These are phyloP conservation scores for Phyllostachys edulis DNA, from an alignment of 176 grass and related monocot genomes.

Conservation along the genomic window DNA sequence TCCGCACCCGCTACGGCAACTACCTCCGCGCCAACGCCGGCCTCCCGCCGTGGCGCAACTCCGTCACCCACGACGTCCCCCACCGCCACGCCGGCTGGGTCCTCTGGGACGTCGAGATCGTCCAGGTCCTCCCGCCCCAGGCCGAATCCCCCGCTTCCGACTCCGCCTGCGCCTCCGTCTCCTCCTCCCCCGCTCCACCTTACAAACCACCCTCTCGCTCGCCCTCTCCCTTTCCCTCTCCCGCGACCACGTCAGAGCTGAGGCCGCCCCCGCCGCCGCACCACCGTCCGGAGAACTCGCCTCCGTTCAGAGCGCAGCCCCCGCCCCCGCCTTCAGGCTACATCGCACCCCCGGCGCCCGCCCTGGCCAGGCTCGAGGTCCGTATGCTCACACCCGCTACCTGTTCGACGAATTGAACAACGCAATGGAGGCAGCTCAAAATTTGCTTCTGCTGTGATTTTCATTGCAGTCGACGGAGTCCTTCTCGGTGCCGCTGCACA, in stretches of 20 bases:
- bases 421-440: background rate
- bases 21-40: slow-evolving; percentile 71
- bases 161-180: background rate
- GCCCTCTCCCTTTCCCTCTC: slow-evolving; percentile 11
- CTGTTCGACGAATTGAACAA: background rate
- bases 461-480: slow-evolving; percentile 53
- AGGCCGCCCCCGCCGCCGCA: background rate
- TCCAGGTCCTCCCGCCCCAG: slow-evolving; percentile 33
- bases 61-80: slow-evolving; percentile 66
- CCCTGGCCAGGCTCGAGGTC: slow-evolving; percentile 50
- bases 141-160: background rate
- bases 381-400: background rate
- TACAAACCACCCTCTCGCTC: slow-evolving; percentile 7
- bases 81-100: slow-evolving; percentile 61
- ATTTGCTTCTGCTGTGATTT: background rate
- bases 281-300: background rate
- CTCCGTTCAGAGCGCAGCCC: slow-evolving; percentile 17
- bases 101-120: slow-evolving; percentile 75
- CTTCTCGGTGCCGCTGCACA: slow-evolving; percentile 44
- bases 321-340: slow-evolving; percentile 30
- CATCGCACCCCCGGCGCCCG: slow-evolving; percentile 5
- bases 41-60: slow-evolving; percentile 71
- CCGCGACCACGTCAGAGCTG: slow-evolving; percentile 23
- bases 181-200: background rate
- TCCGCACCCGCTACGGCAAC: slow-evolving; percentile 68